Evolutionary conservation across 371 early-diverging fungal genomes (phyloP), one percentile per base, ranked within the genome.

Genomic region (Actinomucor elegans): DNA sequence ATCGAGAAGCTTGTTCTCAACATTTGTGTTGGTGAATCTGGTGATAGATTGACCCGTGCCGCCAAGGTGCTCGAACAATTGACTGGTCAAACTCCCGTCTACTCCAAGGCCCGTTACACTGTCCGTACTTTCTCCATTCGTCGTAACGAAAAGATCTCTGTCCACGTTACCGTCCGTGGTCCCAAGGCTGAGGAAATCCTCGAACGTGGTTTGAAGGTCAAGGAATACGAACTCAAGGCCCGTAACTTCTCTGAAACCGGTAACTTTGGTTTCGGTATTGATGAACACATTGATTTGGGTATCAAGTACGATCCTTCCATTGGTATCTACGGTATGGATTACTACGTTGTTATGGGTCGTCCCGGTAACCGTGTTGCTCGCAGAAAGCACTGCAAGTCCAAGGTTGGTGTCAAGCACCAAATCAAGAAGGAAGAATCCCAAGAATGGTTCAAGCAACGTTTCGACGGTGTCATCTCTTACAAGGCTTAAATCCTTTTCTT

Each of bases 201-300:
- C 38, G 97, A 98, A 85, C 94, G 97, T 71, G 99, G 98, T 58
- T 82, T 99, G 61, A 99, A 97, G 92, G 99, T 99, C 70, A 98
- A 98, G 92, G 99, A 99, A 84, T 99, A 94, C 88, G 99, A 99
- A 85, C 86, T 99, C 46, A 85, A 84, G 72, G 79, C 81, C 52
- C 74, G 84, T 73, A 98, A 98, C 93, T 99, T 99, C 87, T 96
- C 97, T 24, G 88, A 75, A 46, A 98, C 94, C 60, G 99, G 99
- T 58, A 98, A 98, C 92, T 99, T 99, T 73, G 99, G 99, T 66
- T 99, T 99, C 87, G 99, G 99, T 92, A 94, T 99, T 85, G 91
- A 97, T 71, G 99, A 99, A 86, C 99, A 99, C 88, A 99, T 99
- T 64, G 99, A 99, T 84, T 86, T 99, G 73, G 99, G 99, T 68